These are phyloP conservation scores for Aspergillus transmontanensis DNA, from an alignment of 2,329 filamentous ascomycete genomes.

Conservation along the genomic window DNA sequence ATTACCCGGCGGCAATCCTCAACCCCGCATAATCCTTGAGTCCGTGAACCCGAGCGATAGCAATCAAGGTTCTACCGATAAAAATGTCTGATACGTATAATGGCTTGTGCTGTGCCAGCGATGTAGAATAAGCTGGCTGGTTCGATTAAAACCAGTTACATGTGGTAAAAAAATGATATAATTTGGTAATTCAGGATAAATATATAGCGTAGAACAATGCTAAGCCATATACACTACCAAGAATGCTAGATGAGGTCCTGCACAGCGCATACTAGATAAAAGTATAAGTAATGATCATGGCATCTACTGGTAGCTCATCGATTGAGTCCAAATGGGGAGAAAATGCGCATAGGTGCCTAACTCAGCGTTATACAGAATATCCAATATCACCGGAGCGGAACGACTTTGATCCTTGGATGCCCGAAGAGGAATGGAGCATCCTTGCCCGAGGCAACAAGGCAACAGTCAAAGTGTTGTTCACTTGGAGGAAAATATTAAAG, in stretches of 20 bases:
- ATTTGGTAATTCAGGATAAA: background rate
- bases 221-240: background rate
- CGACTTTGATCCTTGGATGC: background rate
- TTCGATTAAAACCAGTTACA: background rate
- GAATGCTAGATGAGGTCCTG: no score
- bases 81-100: background rate
- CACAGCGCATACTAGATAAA: background rate
- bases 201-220: background rate
- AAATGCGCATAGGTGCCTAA: no score
- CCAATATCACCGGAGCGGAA: background rate
- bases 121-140: background rate
- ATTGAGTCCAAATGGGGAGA: no score
- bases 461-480: background rate
- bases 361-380: background rate
- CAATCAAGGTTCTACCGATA: background rate
- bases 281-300: no score
- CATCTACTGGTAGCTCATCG: background rate
- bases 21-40: background rate
- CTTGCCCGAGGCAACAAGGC: background rate
- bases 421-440: background rate
- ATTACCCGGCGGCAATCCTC: background rate
- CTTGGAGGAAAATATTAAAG: background rate
- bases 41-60: background rate
- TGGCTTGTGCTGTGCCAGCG: no score
- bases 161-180: background rate